Percentiles rank a stretch among this genome's conserved stretches.
phyloP scores from a whole-genome alignment of 2,329 filamentous ascomycete genomes.

The Fusarium multiceps region DNA sequence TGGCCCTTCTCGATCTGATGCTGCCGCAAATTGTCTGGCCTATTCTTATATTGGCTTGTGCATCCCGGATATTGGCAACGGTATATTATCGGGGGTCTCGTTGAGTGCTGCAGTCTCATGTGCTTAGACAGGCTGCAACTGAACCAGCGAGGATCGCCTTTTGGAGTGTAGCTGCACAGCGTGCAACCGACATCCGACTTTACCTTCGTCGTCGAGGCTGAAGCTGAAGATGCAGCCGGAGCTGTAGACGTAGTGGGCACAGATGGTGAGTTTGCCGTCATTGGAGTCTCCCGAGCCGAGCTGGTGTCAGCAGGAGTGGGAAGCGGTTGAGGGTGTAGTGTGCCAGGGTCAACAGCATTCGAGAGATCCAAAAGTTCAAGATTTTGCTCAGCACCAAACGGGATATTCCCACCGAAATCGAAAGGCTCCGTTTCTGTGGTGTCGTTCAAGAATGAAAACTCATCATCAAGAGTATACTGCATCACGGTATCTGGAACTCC shows the following conservation, averaged over 20 bases:
- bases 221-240: constrained; percentile 18
- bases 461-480: constrained; percentile 18
- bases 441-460: constrained; percentile 37
- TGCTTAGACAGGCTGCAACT: constrained; percentile 69
- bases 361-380: constrained; percentile 21
- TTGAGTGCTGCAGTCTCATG: constrained; percentile 65
- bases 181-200: constrained; percentile 62
- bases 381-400: constrained; percentile 25
- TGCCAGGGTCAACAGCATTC: constrained; percentile 25
- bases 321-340: constrained; percentile 34
- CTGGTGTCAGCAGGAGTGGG: constrained; percentile 38
- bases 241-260: constrained; percentile 26
- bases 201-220: constrained; percentile 47
- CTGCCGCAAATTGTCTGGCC: constrained; percentile 66
- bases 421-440: constrained; percentile 20
- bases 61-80: constrained; percentile 65
- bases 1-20: constrained; percentile 68
- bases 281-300: constrained; percentile 39
- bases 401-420: constrained; percentile 31
- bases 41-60: constrained; percentile 66
- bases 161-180: constrained; percentile 66
- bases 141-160: constrained; percentile 68
- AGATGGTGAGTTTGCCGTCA: constrained; percentile 41
- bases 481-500: constrained; percentile 9
- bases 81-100: constrained; percentile 62